Conservation (phyloP, 2,329 filamentous ascomycete species). For the Penicillium brevicompactum region DNA sequence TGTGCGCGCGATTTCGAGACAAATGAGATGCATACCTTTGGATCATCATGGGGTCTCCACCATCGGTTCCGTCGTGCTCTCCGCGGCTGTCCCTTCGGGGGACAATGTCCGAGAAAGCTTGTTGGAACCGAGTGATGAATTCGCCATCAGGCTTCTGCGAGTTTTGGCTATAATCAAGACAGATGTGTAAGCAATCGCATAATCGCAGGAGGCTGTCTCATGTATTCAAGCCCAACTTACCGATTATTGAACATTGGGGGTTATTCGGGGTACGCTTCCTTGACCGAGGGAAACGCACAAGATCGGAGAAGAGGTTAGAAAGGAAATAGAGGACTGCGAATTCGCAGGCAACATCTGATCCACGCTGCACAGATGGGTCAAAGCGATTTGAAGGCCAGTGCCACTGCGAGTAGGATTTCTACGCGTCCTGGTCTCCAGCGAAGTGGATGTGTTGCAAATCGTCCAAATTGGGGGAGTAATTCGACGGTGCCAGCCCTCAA, state of each 20-base stretch:
- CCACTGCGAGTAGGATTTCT: neutral
- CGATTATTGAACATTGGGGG: slow-evolving; percentile 51
- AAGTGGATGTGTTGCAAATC: neutral
- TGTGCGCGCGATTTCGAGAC: neutral
- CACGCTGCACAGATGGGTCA: neutral
- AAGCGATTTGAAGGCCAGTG: neutral
- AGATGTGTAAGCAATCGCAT: neutral
- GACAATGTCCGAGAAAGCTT: slow-evolving; percentile 75
- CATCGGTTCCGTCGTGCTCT: slow-evolving; percentile 19
- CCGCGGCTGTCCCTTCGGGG: slow-evolving; percentile 48
- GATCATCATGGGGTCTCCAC: slow-evolving; percentile 23
- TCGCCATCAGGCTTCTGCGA: slow-evolving; percentile 85
- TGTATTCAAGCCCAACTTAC: slow-evolving; percentile 33
- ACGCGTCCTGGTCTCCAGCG: neutral
- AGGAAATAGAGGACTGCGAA: slow-evolving; percentile 1
- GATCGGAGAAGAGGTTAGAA: neutral
- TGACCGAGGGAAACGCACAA: neutral
- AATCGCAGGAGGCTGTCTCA: neutral
- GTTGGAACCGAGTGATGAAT: slow-evolving; percentile 79
- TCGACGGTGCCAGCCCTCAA: neutral
- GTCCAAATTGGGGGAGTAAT: neutral
- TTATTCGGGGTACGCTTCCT: neutral
- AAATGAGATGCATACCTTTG: slow-evolving; percentile 24
- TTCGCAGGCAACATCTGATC: slow-evolving; percentile 10
- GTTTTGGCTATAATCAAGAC: slow-evolving; percentile 59